These are phyloP conservation scores for Fusarium mexicanum DNA, from an alignment of 2,329 filamentous ascomycete genomes.

Conservation along the genomic window DNA sequence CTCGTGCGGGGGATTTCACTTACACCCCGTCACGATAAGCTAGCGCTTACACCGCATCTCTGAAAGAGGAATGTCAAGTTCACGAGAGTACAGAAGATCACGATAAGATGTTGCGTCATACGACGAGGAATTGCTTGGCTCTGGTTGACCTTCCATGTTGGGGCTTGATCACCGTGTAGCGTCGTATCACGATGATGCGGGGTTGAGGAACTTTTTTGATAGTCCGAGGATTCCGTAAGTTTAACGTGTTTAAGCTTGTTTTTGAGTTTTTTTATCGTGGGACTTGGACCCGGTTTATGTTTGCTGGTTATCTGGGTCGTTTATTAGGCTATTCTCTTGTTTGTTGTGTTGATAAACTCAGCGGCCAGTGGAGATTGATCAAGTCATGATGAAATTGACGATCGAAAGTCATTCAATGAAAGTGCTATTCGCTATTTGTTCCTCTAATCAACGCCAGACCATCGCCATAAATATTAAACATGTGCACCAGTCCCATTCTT, in stretches of 20 bases:
- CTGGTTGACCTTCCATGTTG: conserved; percentile 24
- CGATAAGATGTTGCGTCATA: conserved; percentile 32
- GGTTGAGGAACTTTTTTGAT: not conserved
- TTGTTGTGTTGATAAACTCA: too few species aligned
- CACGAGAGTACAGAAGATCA: not conserved
- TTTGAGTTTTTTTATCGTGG: not conserved
- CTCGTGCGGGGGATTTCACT: conserved; percentile 9
- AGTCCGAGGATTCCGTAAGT: not conserved
- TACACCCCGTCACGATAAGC: not conserved
- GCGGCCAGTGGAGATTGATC: accelerated
- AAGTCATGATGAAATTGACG: not conserved
- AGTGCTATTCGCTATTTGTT: not conserved
- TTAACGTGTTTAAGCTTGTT: conserved; percentile 24
- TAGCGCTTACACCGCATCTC: conserved; percentile 30
- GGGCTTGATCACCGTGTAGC: conserved; percentile 4
- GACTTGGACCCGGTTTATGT: not conserved
- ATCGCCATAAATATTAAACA: not conserved
- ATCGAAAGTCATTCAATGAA: not conserved
- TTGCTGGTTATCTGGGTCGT: not conserved
- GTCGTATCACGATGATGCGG: conserved; percentile 8
- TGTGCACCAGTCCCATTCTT: not conserved
- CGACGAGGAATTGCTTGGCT: conserved; percentile 11
- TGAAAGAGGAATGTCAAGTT: conserved; percentile 26
- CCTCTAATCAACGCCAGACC: not conserved
- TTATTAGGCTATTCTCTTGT: not conserved